These are phyloP conservation scores for Eutreptiella sp. DNA, from an alignment of 208 protist genomes.

Conservation along the genomic window DNA sequence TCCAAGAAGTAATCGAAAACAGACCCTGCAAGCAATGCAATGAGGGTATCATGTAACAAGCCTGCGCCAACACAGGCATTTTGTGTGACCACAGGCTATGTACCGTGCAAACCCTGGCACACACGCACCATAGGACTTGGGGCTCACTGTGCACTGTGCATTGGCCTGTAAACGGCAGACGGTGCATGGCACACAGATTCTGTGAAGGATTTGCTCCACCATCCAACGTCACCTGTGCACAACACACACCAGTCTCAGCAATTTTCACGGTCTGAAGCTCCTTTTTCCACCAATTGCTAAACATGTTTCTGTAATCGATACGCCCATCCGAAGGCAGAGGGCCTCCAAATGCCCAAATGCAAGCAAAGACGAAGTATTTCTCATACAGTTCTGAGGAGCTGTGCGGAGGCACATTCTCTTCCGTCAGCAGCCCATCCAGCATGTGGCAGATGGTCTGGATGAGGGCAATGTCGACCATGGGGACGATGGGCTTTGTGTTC, in stretches of 20 bases:
- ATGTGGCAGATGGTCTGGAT: slow-evolving; percentile 93
- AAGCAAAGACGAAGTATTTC: slow-evolving; percentile 93
- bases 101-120: too few relatives aligned
- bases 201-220: too few relatives aligned
- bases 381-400: slow-evolving; percentile 88
- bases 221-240: too few relatives aligned
- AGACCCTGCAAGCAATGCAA: too few relatives aligned
- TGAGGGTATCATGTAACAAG: too few relatives aligned
- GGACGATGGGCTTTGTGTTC: slow-evolving; percentile 69
- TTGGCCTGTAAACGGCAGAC: too few relatives aligned
- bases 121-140: too few relatives aligned
- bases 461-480: slow-evolving; percentile 86
- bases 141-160: too few relatives aligned
- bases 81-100: too few relatives aligned
- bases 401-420: slow-evolving; percentile 55
- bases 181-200: too few relatives aligned
- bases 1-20: slow-evolving; percentile 94
- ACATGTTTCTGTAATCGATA: slow-evolving; percentile 81
- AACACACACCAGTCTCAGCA: too few relatives aligned
- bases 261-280: slow-evolving; percentile 85
- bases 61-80: too few relatives aligned
- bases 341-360: slow-evolving; percentile 94
- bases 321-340: slow-evolving; percentile 81
- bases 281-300: slow-evolving; percentile 91
- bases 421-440: slow-evolving; percentile 79